Base-by-base conservation (phyloP, 78 protist species). In the Dictyostelium firmibasis region DNA sequence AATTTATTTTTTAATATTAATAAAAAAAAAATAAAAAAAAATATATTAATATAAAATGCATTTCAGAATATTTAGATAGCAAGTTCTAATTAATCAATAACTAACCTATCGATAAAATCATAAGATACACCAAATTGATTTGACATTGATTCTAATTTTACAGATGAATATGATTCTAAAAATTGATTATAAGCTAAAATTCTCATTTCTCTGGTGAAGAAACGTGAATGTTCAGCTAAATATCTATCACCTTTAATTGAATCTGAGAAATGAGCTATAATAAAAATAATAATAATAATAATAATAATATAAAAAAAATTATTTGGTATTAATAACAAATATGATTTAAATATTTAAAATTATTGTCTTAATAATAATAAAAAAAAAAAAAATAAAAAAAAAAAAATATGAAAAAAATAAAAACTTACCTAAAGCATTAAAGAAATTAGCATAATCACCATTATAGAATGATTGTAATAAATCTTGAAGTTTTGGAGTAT, bases 121-220 rank as follows among this genome's bases (percentile, higher is more conserved):
- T 53, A 57, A 5, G 97, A 35, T 31, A 99, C 98, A 29, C 99
- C 99, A 50, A 99, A 99, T 27, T 97, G 38, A 23, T 36, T 29
- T 0, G 99, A 97, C 98, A 98, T 99, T 50, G 96, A 85, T n/a
- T n/a, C 53, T 35, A 99, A 77, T 20, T 93, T 47, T 27, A 99
- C 99, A 31, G 98, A 84, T 60, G 96, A 88, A 94, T 99, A 99
- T 11, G 98, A 91, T 85, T 98, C 98, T 36, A 99, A 95, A 84
- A 91, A 94, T 96, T 99, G 99, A 33, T 81, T 64, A 91, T 98
- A 98, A 41, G 97, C 98, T 14, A 75, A 77, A 23, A 99, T 76
- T 69, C 99, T 96, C 96, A 98, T 60, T 78, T 99, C 99, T 64
- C 99, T 96, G 9, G 91, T 92, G 74, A 96, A 96, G 97, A 86